Evolutionary conservation across 345 rosid species (phyloP), one percentile per base, ranked within the genome.

Genomic region (Rhizophora apiculata): DNA sequence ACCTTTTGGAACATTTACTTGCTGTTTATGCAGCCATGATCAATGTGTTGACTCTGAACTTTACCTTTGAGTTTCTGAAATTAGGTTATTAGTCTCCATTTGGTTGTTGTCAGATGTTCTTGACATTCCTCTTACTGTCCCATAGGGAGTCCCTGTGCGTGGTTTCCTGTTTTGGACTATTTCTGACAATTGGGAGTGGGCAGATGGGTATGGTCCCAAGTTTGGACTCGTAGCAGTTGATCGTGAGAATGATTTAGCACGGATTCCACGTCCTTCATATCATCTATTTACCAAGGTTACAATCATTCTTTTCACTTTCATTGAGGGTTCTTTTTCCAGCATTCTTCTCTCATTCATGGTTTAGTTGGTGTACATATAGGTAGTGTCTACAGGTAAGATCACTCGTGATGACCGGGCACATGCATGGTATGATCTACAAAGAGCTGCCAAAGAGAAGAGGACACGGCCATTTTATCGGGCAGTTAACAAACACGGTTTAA

Each of bases 101-200:
- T 27, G 24, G 55, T 29, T 55, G 15, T 54, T 46, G 34, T 63
- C 36, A 31, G 39, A 8, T 13, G 29, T 19, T 57, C 34, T 26
- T 34, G 67, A 62, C 55, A 60, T 59, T 65, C 64, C 18, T 56
- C 6, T 75, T 60, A 30, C 68, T 68, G 37, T 63, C 70, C 67
- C 71, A 58, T 78, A 94, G 97, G 98, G 96, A 64, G 88, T 94
- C 58, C 96, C 89, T 31, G 89, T 91, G 70, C 79, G 89, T 60
- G 98, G 98, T 77, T 91, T 91, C 82, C 54, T 91, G 19, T 94
- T 93, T 76, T 94, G 98, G 98, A 94, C 98, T 49, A 85, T 87
- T 63, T 94, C 98, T 21, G 98, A 91, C 78, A 94, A 94, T 69
- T 94, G 98, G 98, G 98, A 94, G 80, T 94, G 97, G 98, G 98